Evolutionary conservation across 257 asterid species (phyloP).

Genomic region (Solanum bulbocastanum): DNA sequence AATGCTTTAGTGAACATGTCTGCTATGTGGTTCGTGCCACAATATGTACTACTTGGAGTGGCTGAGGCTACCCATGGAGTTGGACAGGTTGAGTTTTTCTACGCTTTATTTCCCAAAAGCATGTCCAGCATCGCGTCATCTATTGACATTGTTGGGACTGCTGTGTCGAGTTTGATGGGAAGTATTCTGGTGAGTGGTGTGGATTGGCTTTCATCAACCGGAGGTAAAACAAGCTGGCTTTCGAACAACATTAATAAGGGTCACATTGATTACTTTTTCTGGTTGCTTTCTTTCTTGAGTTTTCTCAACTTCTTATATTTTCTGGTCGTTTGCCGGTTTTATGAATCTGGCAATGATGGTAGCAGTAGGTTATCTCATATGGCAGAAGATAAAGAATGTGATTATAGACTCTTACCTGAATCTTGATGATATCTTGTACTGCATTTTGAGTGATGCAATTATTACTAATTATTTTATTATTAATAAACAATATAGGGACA

Average conservation of each 20-base stretch:
- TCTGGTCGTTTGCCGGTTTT: not conserved
- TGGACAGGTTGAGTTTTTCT: slow-evolving; percentile 10
- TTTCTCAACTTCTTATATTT: not conserved
- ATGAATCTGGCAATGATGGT: not conserved
- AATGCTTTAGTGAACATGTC: slow-evolving; percentile 6
- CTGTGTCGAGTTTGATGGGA: not conserved
- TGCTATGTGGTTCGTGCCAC: slow-evolving; percentile 17
- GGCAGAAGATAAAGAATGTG: not conserved
- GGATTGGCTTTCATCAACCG: not conserved
- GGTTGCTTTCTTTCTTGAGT: slow-evolving; percentile 3
- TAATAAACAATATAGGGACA: too few species aligned
- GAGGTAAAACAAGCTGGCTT: slow-evolving; percentile 2
- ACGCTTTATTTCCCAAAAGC: slow-evolving; percentile 4
- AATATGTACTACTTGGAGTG: not conserved
- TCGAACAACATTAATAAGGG: slow-evolving; percentile 11
- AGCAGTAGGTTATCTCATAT: not conserved
- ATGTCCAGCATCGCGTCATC: slow-evolving; percentile 17
- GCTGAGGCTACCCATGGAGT: slow-evolving; percentile 2
- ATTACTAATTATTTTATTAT: too few species aligned
- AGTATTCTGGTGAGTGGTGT: slow-evolving; percentile 6
- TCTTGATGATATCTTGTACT: not conserved
- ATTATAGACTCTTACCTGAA: not conserved
- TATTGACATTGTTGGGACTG: not conserved
- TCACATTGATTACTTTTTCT: slow-evolving; percentile 11
- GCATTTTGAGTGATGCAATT: too few species aligned